Evolutionary conservation across 2,329 filamentous ascomycete genomes (phyloP).

Genomic region (Penicillium sp.): DNA sequence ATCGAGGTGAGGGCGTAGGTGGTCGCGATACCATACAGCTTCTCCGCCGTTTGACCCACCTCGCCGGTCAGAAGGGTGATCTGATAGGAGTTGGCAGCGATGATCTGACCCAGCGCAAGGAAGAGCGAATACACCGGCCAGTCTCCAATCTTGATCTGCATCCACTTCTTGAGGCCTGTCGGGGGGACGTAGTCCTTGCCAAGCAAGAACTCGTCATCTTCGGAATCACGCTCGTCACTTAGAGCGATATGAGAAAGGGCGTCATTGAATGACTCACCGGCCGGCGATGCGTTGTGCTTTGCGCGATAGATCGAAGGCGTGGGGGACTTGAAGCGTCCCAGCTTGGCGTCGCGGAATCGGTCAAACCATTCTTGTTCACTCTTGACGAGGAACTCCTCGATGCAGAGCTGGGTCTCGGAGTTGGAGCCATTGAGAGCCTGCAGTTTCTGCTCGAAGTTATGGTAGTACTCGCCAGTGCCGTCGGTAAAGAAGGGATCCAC

Average conservation of each 20-base stretch:
- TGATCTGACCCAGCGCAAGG: constrained; percentile 56
- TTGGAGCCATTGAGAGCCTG: constrained; percentile 51
- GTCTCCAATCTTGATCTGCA: constrained; percentile 53
- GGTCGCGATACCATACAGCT: constrained; percentile 56
- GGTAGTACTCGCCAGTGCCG: constrained; percentile 55
- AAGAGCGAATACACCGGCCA: constrained; percentile 61
- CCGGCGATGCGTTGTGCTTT: constrained; percentile 32
- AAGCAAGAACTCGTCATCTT: constrained; percentile 51
- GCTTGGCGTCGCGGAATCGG: constrained; percentile 52
- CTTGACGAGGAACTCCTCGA: constrained; percentile 60
- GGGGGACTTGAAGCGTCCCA: constrained; percentile 45
- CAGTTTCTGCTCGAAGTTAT: constrained; percentile 53
- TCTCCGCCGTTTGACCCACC: constrained; percentile 52
- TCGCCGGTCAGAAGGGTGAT: constrained; percentile 64
- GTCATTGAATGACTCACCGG: constrained; percentile 37
- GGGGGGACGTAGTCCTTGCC: constrained; percentile 54
- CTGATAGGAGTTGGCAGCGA: constrained; percentile 62
- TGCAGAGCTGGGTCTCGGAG: constrained; percentile 55
- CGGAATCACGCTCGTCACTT: constrained; percentile 32
- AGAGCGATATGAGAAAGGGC: constrained; percentile 25
- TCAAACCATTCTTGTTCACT: constrained; percentile 63
- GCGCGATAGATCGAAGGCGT: constrained; percentile 30
- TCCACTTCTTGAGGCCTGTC: constrained; percentile 50
- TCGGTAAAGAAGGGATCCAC: constrained; percentile 64
- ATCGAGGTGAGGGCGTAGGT: constrained; percentile 55